Evolutionary conservation across 805 yeast genomes (phyloP), one percentile per base, ranked within the genome.

Genomic region (Sugiyamaella boreocaroliniensis): DNA sequence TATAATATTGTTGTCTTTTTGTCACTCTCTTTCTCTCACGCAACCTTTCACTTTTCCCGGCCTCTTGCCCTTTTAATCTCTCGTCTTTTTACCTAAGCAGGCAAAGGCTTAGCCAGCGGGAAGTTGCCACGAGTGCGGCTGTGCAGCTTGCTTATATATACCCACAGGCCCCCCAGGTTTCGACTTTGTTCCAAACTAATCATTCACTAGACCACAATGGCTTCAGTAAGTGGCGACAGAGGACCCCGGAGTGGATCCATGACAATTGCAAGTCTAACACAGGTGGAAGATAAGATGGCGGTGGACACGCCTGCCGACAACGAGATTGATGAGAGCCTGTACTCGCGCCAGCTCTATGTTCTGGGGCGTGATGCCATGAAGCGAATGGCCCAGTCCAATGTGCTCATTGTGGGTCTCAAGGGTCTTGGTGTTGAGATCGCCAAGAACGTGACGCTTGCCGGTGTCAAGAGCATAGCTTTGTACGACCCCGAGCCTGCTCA

Each of bases 331-430:
- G 99, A 93, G 76, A 78, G 95, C 54, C 78, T 93, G 61, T 93
- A 93, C 77, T 90, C 98, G 41, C 88, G 99, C 69, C 99, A 93
- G 73, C 80, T 93, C 70, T 89, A 92, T 64, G 99, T 93, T 49
- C 72, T 93, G 59, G 99, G 99, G 57, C 89, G 88, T 64, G 99
- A 93, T 60, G 99, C 99, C 49, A 93, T 93, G 99, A 75, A 90
- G 62, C 87, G 89, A 69, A 87, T 93, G 97, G 96, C 90, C 64
- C 77, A 80, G 59, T 89, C 98, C 22, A 89, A 86, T 62, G 97
- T 93, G n/a, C 78, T 93, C 48, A 77, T 93, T 47, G 80, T 90
- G 57, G 99, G 99, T 2, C 74, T 92, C 52, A 84, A 82, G 66
- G 99, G 99, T 47, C 74, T 93, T 47, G 99, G 99, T 64, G 79